Base-by-base conservation (phyloP, 768 basidiomycete species). In the Hirschioporus abietinus region DNA sequence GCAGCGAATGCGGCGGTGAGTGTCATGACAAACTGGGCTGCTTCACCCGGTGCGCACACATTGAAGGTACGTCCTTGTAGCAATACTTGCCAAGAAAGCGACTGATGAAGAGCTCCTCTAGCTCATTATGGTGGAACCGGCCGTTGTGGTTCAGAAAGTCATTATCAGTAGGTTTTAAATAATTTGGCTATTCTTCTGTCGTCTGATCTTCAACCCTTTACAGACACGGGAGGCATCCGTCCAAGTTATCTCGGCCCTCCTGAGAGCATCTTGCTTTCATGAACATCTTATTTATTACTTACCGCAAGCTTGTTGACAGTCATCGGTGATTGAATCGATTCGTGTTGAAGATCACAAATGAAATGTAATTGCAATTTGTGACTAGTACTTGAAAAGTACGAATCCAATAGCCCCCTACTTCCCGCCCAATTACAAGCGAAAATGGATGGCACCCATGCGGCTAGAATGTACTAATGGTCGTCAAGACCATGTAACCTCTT, bases 191-290 rank as follows among this genome's bases (percentile, higher is more conserved):
- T 23, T 35, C 26, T 75, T 72, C 7, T n/a, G 42, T 35, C 60
- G n/a, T 35, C 36, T 58, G 18, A 34, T 66, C 1, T 24, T 18
- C 18, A n/a, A 7, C 34, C 23, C 36, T 35, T 26, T 66, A 17
- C 70, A 87, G 87, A 88, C 74, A 81, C 84, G 26, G 87, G 87
- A 35, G 84, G 84, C 18, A 78, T 88, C 5, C 69, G 74, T 61
- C 74, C 81, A 0, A 87, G 86, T 69, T 89, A 88, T 71, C 78
- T 89, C 35, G 88, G 88, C 7, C 87, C 87, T 35, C 86, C 87
- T 1, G 88, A 88, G 74, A 86, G 85, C 72, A 72, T 78, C 23
- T 52, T 52, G 20, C 4, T 52, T 52, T 52, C 42, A 15, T 52
- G 12, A 52, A 52, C 42, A 5, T 12, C 20, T 52, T 3, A 52